These are phyloP conservation scores for Coemansia sp. DNA, from an alignment of 192 early-diverging fungal genomes.

Conservation along the genomic window DNA sequence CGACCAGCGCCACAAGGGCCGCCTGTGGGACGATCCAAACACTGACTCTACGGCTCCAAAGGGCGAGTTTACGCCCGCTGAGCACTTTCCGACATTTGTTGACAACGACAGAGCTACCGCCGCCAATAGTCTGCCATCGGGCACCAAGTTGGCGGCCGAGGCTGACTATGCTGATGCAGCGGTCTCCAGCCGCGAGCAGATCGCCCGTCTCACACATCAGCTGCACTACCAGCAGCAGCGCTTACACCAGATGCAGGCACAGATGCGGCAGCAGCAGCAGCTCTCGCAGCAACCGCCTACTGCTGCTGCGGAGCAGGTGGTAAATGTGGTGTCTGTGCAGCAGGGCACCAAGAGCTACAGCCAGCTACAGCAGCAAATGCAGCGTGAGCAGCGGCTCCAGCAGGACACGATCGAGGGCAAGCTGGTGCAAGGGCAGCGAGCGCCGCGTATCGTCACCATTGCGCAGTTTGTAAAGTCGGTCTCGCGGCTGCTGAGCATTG, in stretches of 20 bases:
- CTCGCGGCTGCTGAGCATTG: conserved; percentile 43
- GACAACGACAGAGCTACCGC: conserved; percentile 4
- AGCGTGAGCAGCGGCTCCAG: conserved; percentile 46
- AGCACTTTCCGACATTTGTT: background rate
- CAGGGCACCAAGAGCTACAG: conserved; percentile 41
- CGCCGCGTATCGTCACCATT: conserved; percentile 52
- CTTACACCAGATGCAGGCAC: conserved; percentile 22
- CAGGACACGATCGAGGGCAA: conserved; percentile 38
- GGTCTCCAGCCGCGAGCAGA: conserved; percentile 3
- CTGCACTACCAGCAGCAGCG: conserved; percentile 23
- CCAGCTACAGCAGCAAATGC: conserved; percentile 51
- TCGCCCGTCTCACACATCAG: conserved; percentile 6
- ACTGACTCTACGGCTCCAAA: background rate
- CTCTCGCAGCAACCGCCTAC: conserved; percentile 7
- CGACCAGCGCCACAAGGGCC: conserved; percentile 44
- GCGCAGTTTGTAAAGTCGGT: conserved; percentile 54
- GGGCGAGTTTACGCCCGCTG: background rate
- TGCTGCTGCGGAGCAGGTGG: conserved; percentile 27
- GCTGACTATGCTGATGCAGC: background rate
- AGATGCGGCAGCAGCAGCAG: conserved; percentile 24
- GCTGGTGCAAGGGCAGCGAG: conserved; percentile 23
- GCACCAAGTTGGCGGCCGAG: background rate
- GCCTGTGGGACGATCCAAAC: conserved; percentile 49
- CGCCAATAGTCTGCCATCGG: background rate
- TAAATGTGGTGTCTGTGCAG: conserved; percentile 46